Evolutionary conservation across 2,329 filamentous ascomycete species (phyloP).

Genomic region (Penicillium sp.): DNA sequence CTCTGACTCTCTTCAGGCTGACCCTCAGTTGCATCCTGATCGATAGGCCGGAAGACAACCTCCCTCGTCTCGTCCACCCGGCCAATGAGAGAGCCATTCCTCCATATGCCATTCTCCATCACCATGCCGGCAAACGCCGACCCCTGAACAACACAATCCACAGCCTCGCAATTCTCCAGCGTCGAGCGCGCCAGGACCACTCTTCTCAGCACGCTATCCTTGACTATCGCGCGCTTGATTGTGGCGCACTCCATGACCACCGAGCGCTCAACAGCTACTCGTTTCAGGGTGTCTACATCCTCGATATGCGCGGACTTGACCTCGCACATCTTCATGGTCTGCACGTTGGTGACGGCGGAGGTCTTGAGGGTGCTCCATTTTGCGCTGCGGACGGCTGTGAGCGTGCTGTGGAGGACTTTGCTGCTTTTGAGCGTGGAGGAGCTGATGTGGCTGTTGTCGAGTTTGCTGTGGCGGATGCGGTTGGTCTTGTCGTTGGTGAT

Average conservation of each 20-base stretch:
- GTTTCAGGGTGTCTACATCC: background rate
- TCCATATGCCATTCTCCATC: conserved; percentile 20
- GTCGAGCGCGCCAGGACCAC: conserved; percentile 6
- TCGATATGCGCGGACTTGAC: conserved; percentile 5
- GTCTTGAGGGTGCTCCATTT: conserved; percentile 8
- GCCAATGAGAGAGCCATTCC: conserved; percentile 15
- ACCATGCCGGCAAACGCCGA: conserved; percentile 16
- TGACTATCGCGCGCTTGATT: conserved; percentile 6
- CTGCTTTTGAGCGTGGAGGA: background rate
- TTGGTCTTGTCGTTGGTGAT: background rate
- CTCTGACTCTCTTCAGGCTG: too few relatives aligned
- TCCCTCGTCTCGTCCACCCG: conserved; percentile 11
- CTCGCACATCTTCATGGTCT: conserved; percentile 7
- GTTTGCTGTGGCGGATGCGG: conserved; percentile 4
- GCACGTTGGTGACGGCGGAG: conserved; percentile 4
- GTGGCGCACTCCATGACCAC: conserved; percentile 9
- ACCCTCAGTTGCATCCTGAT: too few relatives aligned
- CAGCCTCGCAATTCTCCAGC: conserved; percentile 14
- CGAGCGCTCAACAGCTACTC: conserved; percentile 9
- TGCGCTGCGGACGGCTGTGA: background rate
- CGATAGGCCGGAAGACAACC: conserved; percentile 1
- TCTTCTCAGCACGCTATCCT: conserved; percentile 6
- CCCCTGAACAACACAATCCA: conserved; percentile 15
- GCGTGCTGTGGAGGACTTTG: background rate
- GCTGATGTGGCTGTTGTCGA: conserved; percentile 5